Evolutionary conservation across 371 early-diverging fungal genomes (phyloP).

Genomic region (Mortierella sp.): DNA sequence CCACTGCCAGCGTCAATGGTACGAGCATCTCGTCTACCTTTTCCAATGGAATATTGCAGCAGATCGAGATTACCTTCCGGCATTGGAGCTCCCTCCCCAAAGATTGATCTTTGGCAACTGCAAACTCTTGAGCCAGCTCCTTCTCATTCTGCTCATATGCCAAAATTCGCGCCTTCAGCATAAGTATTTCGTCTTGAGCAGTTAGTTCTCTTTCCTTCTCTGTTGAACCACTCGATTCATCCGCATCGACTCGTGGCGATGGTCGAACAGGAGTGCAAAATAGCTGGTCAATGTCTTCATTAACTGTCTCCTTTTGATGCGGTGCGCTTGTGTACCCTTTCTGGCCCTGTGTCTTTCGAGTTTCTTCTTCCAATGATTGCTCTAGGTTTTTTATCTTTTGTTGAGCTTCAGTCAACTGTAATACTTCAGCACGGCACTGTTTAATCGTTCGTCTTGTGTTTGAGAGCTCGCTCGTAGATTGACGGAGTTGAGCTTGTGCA

Average conservation of each 20-base stretch:
- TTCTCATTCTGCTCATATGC: conserved; percentile 64
- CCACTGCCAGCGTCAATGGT: conserved; percentile 77
- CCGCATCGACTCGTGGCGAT: neutral
- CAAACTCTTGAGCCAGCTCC: conserved; percentile 59
- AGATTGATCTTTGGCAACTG: conserved; percentile 52
- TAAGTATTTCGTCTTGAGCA: conserved; percentile 49
- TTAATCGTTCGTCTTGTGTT: conserved; percentile 73
- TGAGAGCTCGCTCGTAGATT: conserved; percentile 75
- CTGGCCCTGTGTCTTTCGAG: conserved; percentile 31
- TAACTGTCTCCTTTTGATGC: conserved; percentile 15
- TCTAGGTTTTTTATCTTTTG: conserved; percentile 66
- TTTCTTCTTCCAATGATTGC: conserved; percentile 56
- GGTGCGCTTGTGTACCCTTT: conserved; percentile 27
- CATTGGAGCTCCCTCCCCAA: conserved; percentile 74
- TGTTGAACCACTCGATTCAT: neutral
- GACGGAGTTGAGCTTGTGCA: conserved; percentile 70
- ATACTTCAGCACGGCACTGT: conserved; percentile 61
- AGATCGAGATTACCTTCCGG: conserved; percentile 81
- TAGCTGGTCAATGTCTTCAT: conserved; percentile 22
- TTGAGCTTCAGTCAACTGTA: conserved; percentile 69
- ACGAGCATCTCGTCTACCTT: conserved; percentile 77
- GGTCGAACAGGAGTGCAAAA: conserved; percentile 1
- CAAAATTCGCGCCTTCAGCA: conserved; percentile 60
- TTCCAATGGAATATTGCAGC: conserved; percentile 76
- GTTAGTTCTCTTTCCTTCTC: conserved; percentile 22